Evolutionary conservation across 352 stramenopile species (phyloP).

Genomic region (Globisporangium ultimum): DNA sequence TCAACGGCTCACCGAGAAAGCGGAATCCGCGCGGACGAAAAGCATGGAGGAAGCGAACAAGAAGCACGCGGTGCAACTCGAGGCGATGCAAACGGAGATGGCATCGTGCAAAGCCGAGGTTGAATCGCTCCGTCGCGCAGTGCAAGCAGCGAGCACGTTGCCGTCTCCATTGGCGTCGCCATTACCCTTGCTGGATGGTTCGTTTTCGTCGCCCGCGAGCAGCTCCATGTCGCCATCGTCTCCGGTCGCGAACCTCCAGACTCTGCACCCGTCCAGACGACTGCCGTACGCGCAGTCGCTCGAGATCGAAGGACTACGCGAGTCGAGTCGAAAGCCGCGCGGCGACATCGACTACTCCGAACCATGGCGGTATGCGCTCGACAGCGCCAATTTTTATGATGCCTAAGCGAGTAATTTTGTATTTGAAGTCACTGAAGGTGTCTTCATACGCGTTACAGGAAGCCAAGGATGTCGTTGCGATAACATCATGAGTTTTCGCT

Average conservation of each 20-base stretch:
- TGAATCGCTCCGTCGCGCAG: not conserved
- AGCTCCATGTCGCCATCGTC: not conserved
- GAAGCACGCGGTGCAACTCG: slow-evolving; percentile 6
- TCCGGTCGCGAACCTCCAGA: slow-evolving; percentile 6
- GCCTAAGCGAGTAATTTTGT: not conserved
- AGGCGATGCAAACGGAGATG: slow-evolving; percentile 14
- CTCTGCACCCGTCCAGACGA: slow-evolving; percentile 47
- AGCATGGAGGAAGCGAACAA: slow-evolving; percentile 14
- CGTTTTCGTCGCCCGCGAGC: slow-evolving; percentile 6
- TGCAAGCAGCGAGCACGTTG: not conserved
- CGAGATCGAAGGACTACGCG: slow-evolving; percentile 76
- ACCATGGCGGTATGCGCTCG: slow-evolving; percentile 18
- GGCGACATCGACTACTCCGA: slow-evolving; percentile 42
- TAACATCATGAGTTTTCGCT: no score
- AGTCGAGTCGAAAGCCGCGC: slow-evolving; percentile 51
- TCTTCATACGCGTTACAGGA: no score
- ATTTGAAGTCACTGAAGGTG: no score
- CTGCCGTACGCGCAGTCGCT: slow-evolving; percentile 78
- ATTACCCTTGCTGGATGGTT: not conserved
- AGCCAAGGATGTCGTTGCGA: no score
- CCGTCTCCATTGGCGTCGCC: not conserved
- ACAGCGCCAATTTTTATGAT: not conserved
- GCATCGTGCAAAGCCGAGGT: slow-evolving; percentile 6
- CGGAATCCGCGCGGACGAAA: slow-evolving; percentile 5
- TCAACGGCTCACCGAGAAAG: slow-evolving; percentile 17